A percentile compares a stretch with the other conserved stretches of the same genome.
Evolutionary conservation across 1,139 yeast genomes (phyloP).

Genomic region (Yamadazyma taylorii): DNA sequence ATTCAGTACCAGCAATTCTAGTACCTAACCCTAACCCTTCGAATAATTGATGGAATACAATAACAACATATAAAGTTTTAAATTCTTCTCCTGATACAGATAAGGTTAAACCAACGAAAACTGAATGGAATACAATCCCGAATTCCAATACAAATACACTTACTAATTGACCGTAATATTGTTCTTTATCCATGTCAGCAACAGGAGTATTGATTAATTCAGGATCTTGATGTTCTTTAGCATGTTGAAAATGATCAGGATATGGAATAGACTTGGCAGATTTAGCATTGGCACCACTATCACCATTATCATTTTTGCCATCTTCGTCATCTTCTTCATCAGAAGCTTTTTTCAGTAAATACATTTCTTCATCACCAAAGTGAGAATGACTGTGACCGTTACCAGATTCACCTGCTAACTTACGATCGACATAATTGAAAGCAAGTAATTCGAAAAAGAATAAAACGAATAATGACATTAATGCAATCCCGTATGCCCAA

Average conservation of each 20-base stretch:
- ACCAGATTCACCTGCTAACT: constrained; percentile 21
- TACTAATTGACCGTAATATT: constrained; percentile 45
- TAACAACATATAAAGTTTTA: constrained; percentile 70
- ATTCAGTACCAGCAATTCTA: constrained; percentile 70
- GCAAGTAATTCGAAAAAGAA: constrained; percentile 60
- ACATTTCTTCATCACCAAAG: constrained; percentile 43
- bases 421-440: constrained; percentile 49
- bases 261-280: constrained; percentile 28
- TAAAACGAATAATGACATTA: constrained; percentile 38
- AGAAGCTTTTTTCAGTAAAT: constrained; percentile 25
- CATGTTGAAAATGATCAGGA: constrained; percentile 51
- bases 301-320: constrained; percentile 14
- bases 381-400: constrained; percentile 48
- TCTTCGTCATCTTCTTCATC: constrained; percentile 19
- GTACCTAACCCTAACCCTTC: constrained; percentile 94
- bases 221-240: constrained; percentile 54
- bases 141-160: constrained; percentile 67
- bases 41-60: constrained; percentile 88
- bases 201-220: constrained; percentile 45
- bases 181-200: constrained; percentile 33
- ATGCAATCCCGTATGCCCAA: constrained; percentile 42
- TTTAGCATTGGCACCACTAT: constrained; percentile 13
- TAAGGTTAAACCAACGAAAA: constrained; percentile 72
- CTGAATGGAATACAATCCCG: constrained; percentile 81
- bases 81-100: constrained; percentile 76